Conservation (phyloP, 768 basidiomycete species). For the Termitomyces sp. region DNA sequence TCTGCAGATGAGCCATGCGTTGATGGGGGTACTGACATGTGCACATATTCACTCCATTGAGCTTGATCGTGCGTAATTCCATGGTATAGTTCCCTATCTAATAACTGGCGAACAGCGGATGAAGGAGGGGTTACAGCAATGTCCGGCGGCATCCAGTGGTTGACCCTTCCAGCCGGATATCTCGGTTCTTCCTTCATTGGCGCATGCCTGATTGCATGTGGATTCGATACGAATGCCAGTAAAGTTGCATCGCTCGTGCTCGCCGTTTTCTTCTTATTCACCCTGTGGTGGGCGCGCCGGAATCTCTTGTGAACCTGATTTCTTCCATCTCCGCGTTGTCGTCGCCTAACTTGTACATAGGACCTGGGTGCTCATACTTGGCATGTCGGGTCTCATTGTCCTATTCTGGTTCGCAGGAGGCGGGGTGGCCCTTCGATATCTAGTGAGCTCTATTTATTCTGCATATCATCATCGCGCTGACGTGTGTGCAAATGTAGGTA, state of each 20-base stretch:
- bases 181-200: conserved; percentile 85
- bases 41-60: conserved; percentile 83
- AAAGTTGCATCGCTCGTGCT: conserved; percentile 79
- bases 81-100: background rate
- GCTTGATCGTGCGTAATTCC: conserved; percentile 65
- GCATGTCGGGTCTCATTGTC: conserved; percentile 75
- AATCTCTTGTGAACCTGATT: conserved; percentile 57
- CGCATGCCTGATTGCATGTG: conserved; percentile 80
- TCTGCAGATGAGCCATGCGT: conserved; percentile 78
- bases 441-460: conserved; percentile 40
- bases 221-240: conserved; percentile 84
- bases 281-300: conserved; percentile 81
- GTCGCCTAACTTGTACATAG: conserved; percentile 28
- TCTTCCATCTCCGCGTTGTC: background rate
- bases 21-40: conserved; percentile 76
- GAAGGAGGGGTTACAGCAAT: conserved; percentile 86
- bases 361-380: conserved; percentile 72
- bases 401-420: conserved; percentile 81
- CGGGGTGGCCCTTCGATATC: conserved; percentile 69
- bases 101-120: conserved; percentile 47
- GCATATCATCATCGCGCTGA: background rate
- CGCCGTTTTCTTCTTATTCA: conserved; percentile 82
- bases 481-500: conserved; percentile 28
- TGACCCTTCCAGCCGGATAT: conserved; percentile 80
- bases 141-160: conserved; percentile 79